These are phyloP conservation scores for Aspergillus jensenii DNA, from an alignment of 2,329 filamentous ascomycete genomes.

Conservation along the genomic window DNA sequence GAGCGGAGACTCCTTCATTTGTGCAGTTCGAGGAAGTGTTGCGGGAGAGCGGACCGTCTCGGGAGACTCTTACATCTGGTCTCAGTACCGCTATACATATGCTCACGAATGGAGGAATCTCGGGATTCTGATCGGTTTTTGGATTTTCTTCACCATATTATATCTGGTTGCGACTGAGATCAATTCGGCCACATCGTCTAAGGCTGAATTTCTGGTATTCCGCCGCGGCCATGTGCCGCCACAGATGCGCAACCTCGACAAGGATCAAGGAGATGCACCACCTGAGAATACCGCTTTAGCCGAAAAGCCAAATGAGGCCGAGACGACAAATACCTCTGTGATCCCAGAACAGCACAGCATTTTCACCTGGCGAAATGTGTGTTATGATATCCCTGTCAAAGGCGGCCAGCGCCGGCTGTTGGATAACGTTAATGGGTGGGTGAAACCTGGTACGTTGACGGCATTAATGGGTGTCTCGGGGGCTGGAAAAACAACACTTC, in stretches of 20 bases:
- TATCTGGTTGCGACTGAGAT: slow-evolving; percentile 66
- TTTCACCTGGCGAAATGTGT: slow-evolving; percentile 56
- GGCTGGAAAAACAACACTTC: slow-evolving; percentile 62
- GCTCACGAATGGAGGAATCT: slow-evolving; percentile 67
- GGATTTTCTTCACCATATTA: slow-evolving; percentile 61
- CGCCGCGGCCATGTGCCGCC: slow-evolving; percentile 54
- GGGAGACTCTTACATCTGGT: slow-evolving; percentile 61
- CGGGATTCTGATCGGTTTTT: slow-evolving; percentile 65
- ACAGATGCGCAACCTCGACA: slow-evolving; percentile 27
- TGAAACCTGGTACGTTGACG: slow-evolving; percentile 57
- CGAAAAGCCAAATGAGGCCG: slow-evolving; percentile 11
- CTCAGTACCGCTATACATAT: slow-evolving; percentile 58
- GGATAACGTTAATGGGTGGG: slow-evolving; percentile 55
- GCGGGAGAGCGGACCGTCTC: slow-evolving; percentile 55
- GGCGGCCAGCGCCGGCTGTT: slow-evolving; percentile 52
- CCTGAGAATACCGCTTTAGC: slow-evolving; percentile 16
- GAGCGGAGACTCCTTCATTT: slow-evolving; percentile 52
- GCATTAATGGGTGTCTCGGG: slow-evolving; percentile 63
- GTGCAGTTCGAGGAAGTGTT: slow-evolving; percentile 55
- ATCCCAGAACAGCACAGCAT: slow-evolving; percentile 40
- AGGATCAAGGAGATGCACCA: slow-evolving; percentile 19
- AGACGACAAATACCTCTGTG: slow-evolving; percentile 17
- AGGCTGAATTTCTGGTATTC: slow-evolving; percentile 70
- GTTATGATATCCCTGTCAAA: slow-evolving; percentile 55
- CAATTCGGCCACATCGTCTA: slow-evolving; percentile 63